A percentile compares a stretch with the other conserved stretches of the same genome.
Conservation (phyloP, 306 rosid genomes). For the Rosa persica region DNA sequence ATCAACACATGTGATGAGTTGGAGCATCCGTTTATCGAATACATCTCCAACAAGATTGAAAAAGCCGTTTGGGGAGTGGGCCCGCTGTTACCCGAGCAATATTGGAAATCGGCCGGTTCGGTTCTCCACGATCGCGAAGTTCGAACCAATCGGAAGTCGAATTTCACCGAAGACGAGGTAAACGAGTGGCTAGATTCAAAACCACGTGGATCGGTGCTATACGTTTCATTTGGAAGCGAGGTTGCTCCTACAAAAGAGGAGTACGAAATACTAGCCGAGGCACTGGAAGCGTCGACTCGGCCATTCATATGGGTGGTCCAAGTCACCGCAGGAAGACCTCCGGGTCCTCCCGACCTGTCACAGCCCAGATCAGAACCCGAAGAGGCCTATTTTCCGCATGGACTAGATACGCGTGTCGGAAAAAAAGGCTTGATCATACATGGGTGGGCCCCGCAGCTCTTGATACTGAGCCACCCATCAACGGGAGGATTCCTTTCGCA, state of each 20-base stretch:
- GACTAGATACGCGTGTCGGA: slow-evolving; percentile 40
- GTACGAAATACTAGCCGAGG: slow-evolving; percentile 30
- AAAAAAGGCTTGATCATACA: slow-evolving; percentile 54
- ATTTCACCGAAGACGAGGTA: slow-evolving; percentile 50
- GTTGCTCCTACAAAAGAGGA: slow-evolving; percentile 55
- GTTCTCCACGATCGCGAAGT: slow-evolving; percentile 39
- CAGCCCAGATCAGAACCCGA: neutral
- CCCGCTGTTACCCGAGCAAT: slow-evolving; percentile 61
- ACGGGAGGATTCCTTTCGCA: slow-evolving; percentile 73
- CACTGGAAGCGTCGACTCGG: slow-evolving; percentile 34
- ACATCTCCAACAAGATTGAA: slow-evolving; percentile 24
- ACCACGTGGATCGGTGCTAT: slow-evolving; percentile 46
- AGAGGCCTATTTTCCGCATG: slow-evolving; percentile 48
- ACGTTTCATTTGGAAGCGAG: slow-evolving; percentile 53
- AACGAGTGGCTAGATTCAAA: slow-evolving; percentile 55
- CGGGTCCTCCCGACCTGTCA: slow-evolving; percentile 20
- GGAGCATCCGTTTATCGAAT: slow-evolving; percentile 50
- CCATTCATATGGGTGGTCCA: slow-evolving; percentile 64
- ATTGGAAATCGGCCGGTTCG: slow-evolving; percentile 48
- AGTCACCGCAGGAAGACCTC: slow-evolving; percentile 35
- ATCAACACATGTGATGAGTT: slow-evolving; percentile 75
- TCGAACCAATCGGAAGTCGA: slow-evolving; percentile 37
- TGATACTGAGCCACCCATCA: slow-evolving; percentile 69
- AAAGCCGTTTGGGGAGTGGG: slow-evolving; percentile 73
- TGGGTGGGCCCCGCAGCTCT: slow-evolving; percentile 76